A percentile compares a stretch with the other conserved stretches of the same genome.
Conservation (phyloP, 2,329 filamentous ascomycete species). For the Colletotrichum cereale region DNA sequence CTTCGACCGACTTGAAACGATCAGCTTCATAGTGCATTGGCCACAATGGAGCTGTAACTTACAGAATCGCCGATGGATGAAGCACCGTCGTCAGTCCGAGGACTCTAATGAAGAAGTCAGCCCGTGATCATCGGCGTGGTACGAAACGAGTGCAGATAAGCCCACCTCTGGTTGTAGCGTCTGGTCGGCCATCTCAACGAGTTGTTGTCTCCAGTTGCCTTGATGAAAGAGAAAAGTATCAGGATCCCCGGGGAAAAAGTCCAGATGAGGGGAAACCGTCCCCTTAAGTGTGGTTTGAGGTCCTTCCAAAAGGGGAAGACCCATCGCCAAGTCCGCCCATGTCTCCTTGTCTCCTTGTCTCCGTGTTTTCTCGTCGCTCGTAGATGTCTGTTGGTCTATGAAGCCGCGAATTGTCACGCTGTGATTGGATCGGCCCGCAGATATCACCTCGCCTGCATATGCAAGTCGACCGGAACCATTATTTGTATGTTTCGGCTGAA, state of each 20-base stretch:
- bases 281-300: not conserved
- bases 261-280: not conserved
- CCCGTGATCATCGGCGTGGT: fast-evolving
- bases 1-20: not conserved
- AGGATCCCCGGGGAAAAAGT: too few relatives aligned
- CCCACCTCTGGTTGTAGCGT: not conserved
- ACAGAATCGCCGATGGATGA: not conserved
- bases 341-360: not conserved
- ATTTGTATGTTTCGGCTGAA: not conserved
- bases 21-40: not conserved
- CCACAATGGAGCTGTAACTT: not conserved
- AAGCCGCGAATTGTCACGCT: not conserved
- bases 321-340: not conserved
- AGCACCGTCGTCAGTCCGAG: not conserved
- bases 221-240: not conserved
- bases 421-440: not conserved
- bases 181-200: not conserved
- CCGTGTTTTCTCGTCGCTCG: too few relatives aligned
- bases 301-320: not conserved
- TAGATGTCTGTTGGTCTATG: not conserved
- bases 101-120: not conserved
- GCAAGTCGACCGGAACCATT: not conserved
- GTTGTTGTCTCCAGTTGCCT: not conserved
- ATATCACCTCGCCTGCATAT: not conserved
- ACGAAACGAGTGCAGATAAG: not conserved